Percentiles rank a stretch among this genome's conserved stretches.
These are phyloP conservation scores for Podila minutissima DNA, from an alignment of 192 early-diverging fungal species.

Conservation along the genomic window DNA sequence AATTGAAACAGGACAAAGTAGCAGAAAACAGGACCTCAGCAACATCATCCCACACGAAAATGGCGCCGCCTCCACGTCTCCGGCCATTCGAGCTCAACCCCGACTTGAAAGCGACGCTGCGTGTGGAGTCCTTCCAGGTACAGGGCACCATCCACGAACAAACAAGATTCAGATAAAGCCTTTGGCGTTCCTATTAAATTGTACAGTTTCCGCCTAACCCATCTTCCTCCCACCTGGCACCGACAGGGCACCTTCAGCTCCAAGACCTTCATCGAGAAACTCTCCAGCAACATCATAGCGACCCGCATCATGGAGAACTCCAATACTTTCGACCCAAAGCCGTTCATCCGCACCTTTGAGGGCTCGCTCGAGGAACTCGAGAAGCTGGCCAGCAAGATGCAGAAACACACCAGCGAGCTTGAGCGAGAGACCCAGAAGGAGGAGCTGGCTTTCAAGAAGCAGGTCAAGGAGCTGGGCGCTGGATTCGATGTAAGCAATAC, in stretches of 20 bases:
- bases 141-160: constrained; percentile 63
- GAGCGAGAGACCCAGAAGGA: constrained; percentile 81
- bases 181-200: not conserved
- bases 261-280: constrained; percentile 32
- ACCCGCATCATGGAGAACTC: constrained; percentile 46
- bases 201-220: not conserved
- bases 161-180: constrained; percentile 56
- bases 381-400: constrained; percentile 77
- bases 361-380: constrained; percentile 85
- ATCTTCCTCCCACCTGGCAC: not conserved
- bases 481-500: constrained; percentile 77
- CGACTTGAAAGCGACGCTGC: constrained; percentile 50
- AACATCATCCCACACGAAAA: not conserved
- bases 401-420: constrained; percentile 84
- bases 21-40: too few species aligned
- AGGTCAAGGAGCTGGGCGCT: constrained; percentile 79
- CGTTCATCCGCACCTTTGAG: constrained; percentile 94
- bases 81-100: constrained; percentile 56
- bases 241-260: constrained; percentile 34
- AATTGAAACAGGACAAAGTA: too few species aligned
- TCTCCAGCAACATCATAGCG: constrained; percentile 39
- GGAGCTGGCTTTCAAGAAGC: constrained; percentile 78
- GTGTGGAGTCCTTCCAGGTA: constrained; percentile 61
- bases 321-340: constrained; percentile 86
- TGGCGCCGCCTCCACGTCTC: constrained; percentile 25